Conservation (phyloP, 1,284 basidiomycete genomes). For the Ustilago hordei region DNA sequence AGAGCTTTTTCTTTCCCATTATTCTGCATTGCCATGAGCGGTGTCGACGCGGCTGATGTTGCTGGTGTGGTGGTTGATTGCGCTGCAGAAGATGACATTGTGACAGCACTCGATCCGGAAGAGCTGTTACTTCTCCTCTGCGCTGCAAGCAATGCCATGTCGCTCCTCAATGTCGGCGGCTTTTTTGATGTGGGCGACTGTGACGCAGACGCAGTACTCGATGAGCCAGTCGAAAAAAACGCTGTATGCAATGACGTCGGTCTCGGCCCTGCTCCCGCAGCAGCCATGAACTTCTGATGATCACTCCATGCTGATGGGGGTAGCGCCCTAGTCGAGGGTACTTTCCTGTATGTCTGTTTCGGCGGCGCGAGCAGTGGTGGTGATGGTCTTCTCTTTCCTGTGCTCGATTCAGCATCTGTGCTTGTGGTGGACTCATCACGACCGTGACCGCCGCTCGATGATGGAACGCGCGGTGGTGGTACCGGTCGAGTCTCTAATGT, state of each 20-base stretch:
- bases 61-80: constrained; percentile 14
- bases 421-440: constrained; percentile 10
- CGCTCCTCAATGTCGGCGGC: constrained; percentile 13
- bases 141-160: constrained; percentile 31
- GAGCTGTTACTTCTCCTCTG: constrained; percentile 25
- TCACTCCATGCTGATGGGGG: constrained; percentile 46
- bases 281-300: constrained; percentile 48
- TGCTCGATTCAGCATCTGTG: constrained; percentile 17
- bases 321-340: constrained; percentile 27
- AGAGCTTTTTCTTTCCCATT: constrained; percentile 25
- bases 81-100: constrained; percentile 7
- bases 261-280: constrained; percentile 4
- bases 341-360: constrained; percentile 37
- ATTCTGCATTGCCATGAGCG: background rate
- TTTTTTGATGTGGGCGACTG: background rate
- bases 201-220: constrained; percentile 5
- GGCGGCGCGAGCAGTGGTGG: constrained; percentile 41
- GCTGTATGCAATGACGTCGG: background rate
- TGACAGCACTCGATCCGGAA: constrained; percentile 22
- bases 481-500: constrained; percentile 3
- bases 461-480: constrained; percentile 17
- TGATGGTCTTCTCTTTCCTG: constrained; percentile 28
- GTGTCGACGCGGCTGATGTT: constrained; percentile 11
- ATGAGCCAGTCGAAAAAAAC: background rate
- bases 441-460: constrained; percentile 18